phyloP scores from a whole-genome alignment of 306 rosid genomes.

The Quercus alba region DNA sequence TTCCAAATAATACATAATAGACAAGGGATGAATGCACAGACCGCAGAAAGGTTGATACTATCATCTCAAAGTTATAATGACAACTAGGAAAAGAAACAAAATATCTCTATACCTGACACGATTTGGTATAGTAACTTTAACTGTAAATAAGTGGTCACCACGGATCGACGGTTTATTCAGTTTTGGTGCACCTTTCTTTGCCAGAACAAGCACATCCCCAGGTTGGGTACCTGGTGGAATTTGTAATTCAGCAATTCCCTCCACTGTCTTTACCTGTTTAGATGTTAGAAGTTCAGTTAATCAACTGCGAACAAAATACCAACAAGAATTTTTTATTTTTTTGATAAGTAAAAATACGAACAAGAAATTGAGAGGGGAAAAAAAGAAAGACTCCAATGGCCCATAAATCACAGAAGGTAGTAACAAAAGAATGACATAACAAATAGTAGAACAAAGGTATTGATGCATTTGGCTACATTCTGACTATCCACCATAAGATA shows the following conservation, averaged over 20 bases:
- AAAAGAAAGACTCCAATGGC: not conserved
- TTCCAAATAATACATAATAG: no score
- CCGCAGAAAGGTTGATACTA: no score
- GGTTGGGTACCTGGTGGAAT: slow-evolving; percentile 94
- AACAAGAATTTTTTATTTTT: not conserved
- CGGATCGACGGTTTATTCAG: slow-evolving; percentile 86
- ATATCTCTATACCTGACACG: slow-evolving; percentile 62
- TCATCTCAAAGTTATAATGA: no score
- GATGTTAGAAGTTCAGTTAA: slow-evolving; percentile 27
- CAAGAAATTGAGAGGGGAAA: not conserved
- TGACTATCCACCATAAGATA: not conserved
- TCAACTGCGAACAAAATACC: slow-evolving; percentile 9
- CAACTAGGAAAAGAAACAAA: slow-evolving; percentile 19
- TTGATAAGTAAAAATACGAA: no score
- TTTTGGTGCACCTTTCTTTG: slow-evolving; percentile 92
- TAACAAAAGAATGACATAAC: not conserved
- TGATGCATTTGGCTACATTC: not conserved
- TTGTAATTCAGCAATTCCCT: slow-evolving; percentile 71
- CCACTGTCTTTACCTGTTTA: slow-evolving; percentile 83
- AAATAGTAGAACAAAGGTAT: not conserved
- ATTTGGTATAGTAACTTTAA: slow-evolving; percentile 85
- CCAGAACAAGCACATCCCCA: slow-evolving; percentile 75
- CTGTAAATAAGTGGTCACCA: slow-evolving; percentile 87
- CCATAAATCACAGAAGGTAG: not conserved
- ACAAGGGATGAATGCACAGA: no score